phyloP scores from a whole-genome alignment of 768 basidiomycete species.

The Boletus eberwhitei region DNA sequence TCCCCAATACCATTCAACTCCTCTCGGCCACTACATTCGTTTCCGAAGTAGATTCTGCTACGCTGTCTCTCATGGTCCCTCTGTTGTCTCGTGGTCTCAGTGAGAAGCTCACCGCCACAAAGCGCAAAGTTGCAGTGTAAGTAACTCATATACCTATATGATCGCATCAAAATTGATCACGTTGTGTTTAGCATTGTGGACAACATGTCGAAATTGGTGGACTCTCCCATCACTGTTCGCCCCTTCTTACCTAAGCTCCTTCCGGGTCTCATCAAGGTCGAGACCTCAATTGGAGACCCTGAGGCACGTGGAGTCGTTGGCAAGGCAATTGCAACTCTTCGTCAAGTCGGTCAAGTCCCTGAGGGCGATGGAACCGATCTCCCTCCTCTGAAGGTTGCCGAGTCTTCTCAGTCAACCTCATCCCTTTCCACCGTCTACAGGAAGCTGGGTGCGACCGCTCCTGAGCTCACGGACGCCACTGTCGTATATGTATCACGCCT shows the following conservation, averaged over 20 bases:
- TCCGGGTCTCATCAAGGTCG: constrained; percentile 93
- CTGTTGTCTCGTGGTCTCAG: constrained; percentile 88
- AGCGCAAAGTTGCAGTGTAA: constrained; percentile 96
- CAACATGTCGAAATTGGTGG: constrained; percentile 98
- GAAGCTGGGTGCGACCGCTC: constrained; percentile 66
- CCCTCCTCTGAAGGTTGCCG: constrained; percentile 76
- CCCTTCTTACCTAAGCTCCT: constrained; percentile 96
- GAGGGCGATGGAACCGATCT: constrained; percentile 86
- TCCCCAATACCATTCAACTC: constrained; percentile 89
- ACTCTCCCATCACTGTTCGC: constrained; percentile 90
- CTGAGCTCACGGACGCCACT: constrained; percentile 54
- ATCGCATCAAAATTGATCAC: constrained; percentile 17
- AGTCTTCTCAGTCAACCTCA: constrained; percentile 61
- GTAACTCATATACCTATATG: constrained; percentile 28
- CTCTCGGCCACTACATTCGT: constrained; percentile 99
- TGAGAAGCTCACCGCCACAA: constrained; percentile 94
- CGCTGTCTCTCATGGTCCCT: constrained; percentile 97
- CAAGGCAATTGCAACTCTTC: constrained; percentile 92
- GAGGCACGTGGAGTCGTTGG: constrained; percentile 93
- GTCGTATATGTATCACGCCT: constrained; percentile 71
- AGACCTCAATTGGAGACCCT: constrained; percentile 92
- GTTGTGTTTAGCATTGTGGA: constrained; percentile 71
- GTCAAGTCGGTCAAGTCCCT: constrained; percentile 91
- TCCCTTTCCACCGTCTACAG: constrained; percentile 78
- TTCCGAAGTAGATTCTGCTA: constrained; percentile 97